These are phyloP conservation scores for Starmerella khaoyaiensis DNA, from an alignment of 805 yeast genomes.

Conservation along the genomic window DNA sequence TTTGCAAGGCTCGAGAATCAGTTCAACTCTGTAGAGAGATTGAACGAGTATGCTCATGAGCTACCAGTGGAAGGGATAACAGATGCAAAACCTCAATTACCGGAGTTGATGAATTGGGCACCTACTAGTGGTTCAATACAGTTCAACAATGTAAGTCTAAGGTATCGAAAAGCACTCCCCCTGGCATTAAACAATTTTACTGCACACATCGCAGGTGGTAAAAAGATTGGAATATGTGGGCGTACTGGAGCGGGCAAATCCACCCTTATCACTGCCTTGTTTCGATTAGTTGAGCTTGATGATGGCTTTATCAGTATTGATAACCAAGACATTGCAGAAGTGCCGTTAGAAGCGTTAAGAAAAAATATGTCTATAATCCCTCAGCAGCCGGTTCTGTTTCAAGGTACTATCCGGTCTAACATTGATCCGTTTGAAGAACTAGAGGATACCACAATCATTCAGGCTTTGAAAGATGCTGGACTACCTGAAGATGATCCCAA, in stretches of 20 bases:
- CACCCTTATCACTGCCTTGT: slow-evolving; percentile 57
- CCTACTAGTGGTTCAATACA: slow-evolving; percentile 46
- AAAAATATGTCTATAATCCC: slow-evolving; percentile 70
- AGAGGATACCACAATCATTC: slow-evolving; percentile 50
- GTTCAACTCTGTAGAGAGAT: slow-evolving; percentile 60
- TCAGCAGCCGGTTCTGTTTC: slow-evolving; percentile 74
- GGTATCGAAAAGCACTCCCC: slow-evolving; percentile 54
- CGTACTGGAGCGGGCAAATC: slow-evolving; percentile 86
- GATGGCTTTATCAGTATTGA: slow-evolving; percentile 48
- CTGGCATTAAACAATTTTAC: slow-evolving; percentile 45
- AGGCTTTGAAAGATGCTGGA: slow-evolving; percentile 45
- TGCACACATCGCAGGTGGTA: slow-evolving; percentile 39
- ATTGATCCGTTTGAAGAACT: slow-evolving; percentile 56
- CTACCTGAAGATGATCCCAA: slow-evolving; percentile 31
- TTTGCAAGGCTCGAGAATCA: slow-evolving; percentile 59
- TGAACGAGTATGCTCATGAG: slow-evolving; percentile 47
- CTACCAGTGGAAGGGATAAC: slow-evolving; percentile 40
- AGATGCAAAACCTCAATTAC: slow-evolving; percentile 41
- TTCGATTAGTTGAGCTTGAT: slow-evolving; percentile 48
- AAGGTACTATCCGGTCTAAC: slow-evolving; percentile 62
- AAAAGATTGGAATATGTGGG: slow-evolving; percentile 75
- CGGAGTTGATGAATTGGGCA: slow-evolving; percentile 33
- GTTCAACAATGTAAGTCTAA: slow-evolving; percentile 43
- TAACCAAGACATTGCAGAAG: slow-evolving; percentile 45
- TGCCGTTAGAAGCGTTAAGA: slow-evolving; percentile 57